Conservation (phyloP, 2,329 filamentous ascomycete species). For the Ophiostoma triangulosporum region DNA sequence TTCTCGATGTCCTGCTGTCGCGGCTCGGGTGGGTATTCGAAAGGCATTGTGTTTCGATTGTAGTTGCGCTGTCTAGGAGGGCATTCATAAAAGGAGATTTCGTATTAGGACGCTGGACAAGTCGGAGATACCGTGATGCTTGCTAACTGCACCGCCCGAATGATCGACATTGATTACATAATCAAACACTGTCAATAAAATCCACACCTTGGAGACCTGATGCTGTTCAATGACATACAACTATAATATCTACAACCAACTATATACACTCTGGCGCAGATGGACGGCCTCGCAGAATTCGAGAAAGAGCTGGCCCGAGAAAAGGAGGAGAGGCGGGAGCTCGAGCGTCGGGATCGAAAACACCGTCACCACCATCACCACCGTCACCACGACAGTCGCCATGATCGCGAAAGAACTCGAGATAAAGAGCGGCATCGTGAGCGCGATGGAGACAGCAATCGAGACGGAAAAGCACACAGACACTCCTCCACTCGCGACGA, state of each 20-base stretch:
- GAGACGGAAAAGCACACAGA: background rate
- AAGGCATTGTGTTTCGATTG: background rate
- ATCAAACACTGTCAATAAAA: background rate
- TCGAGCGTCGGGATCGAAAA: constrained; percentile 13
- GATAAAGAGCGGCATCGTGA: constrained; percentile 13
- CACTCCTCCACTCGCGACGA: constrained; percentile 21
- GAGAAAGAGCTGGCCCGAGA: constrained; percentile 26
- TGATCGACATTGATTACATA: background rate
- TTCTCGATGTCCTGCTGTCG: constrained; percentile 13
- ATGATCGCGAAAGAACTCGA: background rate
- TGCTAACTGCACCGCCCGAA: too few species aligned
- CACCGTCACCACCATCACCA: constrained; percentile 21
- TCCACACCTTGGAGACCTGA: background rate
- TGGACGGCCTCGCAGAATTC: constrained; percentile 22
- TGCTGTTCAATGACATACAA: background rate
- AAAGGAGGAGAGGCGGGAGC: constrained; percentile 14
- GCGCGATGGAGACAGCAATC: background rate
- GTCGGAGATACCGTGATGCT: too few species aligned
- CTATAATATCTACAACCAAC: background rate
- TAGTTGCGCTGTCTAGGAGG: background rate
- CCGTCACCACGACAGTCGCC: constrained; percentile 9
- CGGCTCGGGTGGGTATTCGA: background rate
- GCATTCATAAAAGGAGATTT: too few species aligned
- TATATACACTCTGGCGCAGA: background rate
- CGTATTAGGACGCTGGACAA: too few species aligned